Base-by-base conservation (phyloP, 805 yeast species). In the Metschnikowia kunwiensis region DNA sequence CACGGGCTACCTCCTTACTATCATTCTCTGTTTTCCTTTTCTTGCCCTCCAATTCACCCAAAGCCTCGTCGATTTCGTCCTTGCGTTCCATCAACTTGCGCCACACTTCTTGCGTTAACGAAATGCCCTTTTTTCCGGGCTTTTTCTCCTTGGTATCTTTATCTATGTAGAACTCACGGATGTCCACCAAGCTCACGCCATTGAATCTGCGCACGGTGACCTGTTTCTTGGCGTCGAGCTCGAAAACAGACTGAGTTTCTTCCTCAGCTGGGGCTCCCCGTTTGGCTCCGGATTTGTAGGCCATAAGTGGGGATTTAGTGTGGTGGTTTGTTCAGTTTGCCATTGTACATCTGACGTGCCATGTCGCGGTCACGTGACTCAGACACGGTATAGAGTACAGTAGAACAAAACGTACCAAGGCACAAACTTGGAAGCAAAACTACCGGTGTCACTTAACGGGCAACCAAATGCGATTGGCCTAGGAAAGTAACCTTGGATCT, bases 61-160 rank as follows among this genome's bases (percentile, higher is more conserved):
- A 53, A 0, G 86, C 85, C 38, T 63, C 72, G 33, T 71, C 61
- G 22, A 80, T 74, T 14, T 71, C 70, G 2, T 65, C 72, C 11
- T 61, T 60, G 16, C 70, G 52, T 24, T 68, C 75, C 36, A 78
- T 49, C 25, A 80, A 58, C 26, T 56, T 57, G 13, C 54, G 54
- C 80, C 86, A 82, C 15, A 70, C 68, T 3, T 71, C 82, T 44
- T 65, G 72, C 1, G 81, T 75, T 17, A 80, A 55, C 1, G 85
- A 68, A 14, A 80, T 77, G 0, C 86, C 85, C 60, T 89, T 89
- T 53, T 78, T 82, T 1, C 95, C 95, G 0, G 97, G 97, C 42
- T 72, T 72, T 64, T 72, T 68, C 42, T 78, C 81, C 5, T 82
- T 82, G 32, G 78, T 76, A 34, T 68, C 69, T 40, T 60, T 63